Conservation (phyloP, 768 basidiomycete species). For the Gelatoporia subvermispora region DNA sequence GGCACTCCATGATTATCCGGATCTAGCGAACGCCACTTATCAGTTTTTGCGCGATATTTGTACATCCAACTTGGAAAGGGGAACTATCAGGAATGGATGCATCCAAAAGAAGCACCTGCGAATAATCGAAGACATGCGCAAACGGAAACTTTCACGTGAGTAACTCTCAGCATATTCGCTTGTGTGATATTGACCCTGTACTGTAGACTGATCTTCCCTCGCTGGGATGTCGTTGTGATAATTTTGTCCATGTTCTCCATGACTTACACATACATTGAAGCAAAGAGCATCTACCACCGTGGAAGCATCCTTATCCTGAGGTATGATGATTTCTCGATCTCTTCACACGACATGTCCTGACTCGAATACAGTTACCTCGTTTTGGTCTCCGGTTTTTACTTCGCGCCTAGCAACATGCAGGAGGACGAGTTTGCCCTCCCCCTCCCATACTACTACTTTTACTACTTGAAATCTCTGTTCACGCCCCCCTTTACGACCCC, state of each 20-base stretch:
- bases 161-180: conserved; percentile 10
- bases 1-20: conserved; percentile 93
- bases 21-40: no score
- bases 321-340: conserved; percentile 32
- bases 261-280: conserved; percentile 98
- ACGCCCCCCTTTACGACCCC: no score
- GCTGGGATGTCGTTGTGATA: conserved; percentile 95
- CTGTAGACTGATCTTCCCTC: conserved; percentile 87
- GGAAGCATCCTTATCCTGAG: conserved; percentile 94
- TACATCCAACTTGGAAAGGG: no score
- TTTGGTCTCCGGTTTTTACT: conserved; percentile 88
- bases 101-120: no score
- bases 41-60: no score
- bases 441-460: neutral
- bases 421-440: conserved; percentile 15
- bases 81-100: no score
- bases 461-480: neutral
- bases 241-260: conserved; percentile 95
- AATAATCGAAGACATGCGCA: no score
- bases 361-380: conserved; percentile 75
- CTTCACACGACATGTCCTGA: conserved; percentile 6
- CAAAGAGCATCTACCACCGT: conserved; percentile 97
- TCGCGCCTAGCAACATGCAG: conserved; percentile 48
- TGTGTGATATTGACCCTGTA: neutral
- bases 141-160: conserved; percentile 95